These are phyloP conservation scores for Ogataea dorogensis DNA, from an alignment of 805 yeast species.

Conservation along the genomic window DNA sequence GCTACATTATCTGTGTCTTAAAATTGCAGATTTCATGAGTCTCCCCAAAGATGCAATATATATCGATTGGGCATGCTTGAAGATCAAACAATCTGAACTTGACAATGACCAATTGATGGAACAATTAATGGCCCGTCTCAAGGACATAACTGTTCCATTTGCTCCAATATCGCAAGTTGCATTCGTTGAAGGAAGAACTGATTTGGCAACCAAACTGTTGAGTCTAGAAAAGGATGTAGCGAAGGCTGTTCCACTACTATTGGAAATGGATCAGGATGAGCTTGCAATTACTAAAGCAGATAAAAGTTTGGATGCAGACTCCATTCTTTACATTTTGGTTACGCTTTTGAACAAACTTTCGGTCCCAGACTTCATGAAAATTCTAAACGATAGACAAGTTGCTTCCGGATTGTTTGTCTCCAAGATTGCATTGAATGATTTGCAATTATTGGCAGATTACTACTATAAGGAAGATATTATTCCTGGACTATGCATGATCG, in stretches of 20 bases:
- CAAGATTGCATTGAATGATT: conserved; percentile 35
- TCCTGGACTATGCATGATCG: conserved; percentile 43
- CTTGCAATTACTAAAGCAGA: conserved; percentile 67
- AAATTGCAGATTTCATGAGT: conserved; percentile 51
- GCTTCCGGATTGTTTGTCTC: conserved; percentile 40
- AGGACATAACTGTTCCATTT: conserved; percentile 47
- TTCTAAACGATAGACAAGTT: conserved; percentile 48
- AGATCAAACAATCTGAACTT: conserved; percentile 54
- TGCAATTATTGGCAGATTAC: conserved; percentile 47
- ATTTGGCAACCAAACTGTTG: conserved; percentile 64
- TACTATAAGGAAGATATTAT: conserved; percentile 64
- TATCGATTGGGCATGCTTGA: conserved; percentile 76
- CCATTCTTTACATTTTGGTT: conserved; percentile 56
- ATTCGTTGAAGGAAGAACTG: conserved; percentile 75
- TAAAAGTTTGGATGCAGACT: conserved; percentile 57
- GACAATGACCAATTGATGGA: conserved; percentile 60
- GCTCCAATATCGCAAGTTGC: conserved; percentile 63
- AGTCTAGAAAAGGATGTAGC: conserved; percentile 64
- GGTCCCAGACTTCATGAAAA: conserved; percentile 64
- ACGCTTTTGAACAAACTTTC: conserved; percentile 55
- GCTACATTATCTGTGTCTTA: conserved; percentile 59
- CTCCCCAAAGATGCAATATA: conserved; percentile 54
- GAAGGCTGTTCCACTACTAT: conserved; percentile 59
- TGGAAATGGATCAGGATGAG: conserved; percentile 71
- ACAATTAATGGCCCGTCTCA: conserved; percentile 47